Conservation (phyloP, 257 asterid species). For the Solanum boliviense region DNA sequence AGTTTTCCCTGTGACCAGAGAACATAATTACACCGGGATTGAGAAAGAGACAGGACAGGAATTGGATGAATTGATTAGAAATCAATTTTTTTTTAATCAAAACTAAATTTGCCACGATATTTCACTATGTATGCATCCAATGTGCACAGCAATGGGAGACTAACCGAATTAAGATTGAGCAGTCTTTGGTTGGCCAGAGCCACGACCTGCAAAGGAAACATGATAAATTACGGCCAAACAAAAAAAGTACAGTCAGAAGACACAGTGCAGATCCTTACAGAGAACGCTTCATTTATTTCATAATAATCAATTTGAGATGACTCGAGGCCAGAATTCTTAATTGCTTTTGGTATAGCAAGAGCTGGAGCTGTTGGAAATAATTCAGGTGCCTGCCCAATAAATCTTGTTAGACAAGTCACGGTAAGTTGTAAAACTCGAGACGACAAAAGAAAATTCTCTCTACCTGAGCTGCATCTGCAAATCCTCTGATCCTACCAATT, state of each 20-base stretch:
- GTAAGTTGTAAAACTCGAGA: neutral
- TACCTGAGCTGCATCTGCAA: slow-evolving; percentile 97
- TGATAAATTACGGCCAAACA: neutral
- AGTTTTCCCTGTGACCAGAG: slow-evolving; percentile 40
- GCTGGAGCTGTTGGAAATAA: slow-evolving; percentile 93
- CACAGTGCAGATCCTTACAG: slow-evolving; percentile 38
- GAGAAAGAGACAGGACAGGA: neutral
- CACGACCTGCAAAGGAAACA: slow-evolving; percentile 57
- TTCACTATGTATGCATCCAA: neutral
- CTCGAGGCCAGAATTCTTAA: slow-evolving; percentile 58
- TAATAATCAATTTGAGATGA: slow-evolving; percentile 68
- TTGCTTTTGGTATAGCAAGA: slow-evolving; percentile 89
- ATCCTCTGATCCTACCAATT: slow-evolving; percentile 74
- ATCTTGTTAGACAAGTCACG: slow-evolving; percentile 6
- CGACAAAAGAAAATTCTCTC: neutral
- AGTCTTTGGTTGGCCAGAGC: slow-evolving; percentile 80
- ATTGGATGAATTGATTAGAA: neutral
- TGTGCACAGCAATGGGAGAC: slow-evolving; percentile 14
- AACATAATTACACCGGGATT: neutral
- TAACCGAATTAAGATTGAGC: slow-evolving; percentile 59
- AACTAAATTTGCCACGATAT: neutral
- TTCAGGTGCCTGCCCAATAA: slow-evolving; percentile 77
- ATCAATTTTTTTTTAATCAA: neutral
- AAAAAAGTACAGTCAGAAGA: neutral
- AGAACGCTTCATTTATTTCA: slow-evolving; percentile 92